Evolutionary conservation across 2,329 filamentous ascomycete species (phyloP), one percentile per base, ranked within the genome.

Genomic region (Penicillium occitanis): DNA sequence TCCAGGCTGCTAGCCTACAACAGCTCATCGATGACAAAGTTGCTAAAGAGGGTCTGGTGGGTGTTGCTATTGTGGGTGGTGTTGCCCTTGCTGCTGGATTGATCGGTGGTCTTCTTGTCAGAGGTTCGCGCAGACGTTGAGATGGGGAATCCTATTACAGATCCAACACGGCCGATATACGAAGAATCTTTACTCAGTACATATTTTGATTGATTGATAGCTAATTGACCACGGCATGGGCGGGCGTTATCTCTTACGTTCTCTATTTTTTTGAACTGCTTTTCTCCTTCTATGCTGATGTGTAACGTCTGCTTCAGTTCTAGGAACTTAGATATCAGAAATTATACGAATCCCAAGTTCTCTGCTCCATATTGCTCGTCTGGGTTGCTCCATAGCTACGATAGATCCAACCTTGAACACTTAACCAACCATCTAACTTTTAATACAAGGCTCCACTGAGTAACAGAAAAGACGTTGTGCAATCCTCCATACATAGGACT

Each of bases 21-120:
- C 86, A 89, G 55, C 82, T 98, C 77, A 96, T 99, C 73, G 94
- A 99, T 78, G 94, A 98, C 76, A 96, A 93, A 82, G 95, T 99
- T 68, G 91, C 93, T 65, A 96, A 90, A 83, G 95, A 99, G 80
- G 95, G 95, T 0, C 79, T 99, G 69, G 86, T 98, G 82, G 95
- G 95, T 53, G 93, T 97, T 66, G 95, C 95, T 51, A 98, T 99
- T 76, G 88, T 98, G 51, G 94, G 94, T 68, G 94, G 95, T 37
- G 87, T 98, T 65, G 93, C 94, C 63, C 90, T 98, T 68, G 94
- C 92, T 1, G 95, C 93, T 2, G 95, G 94, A n/a, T 88, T 97
- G 17, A 88, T 98, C 17, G 95, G 94, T 40, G 93, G 92, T 14
- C 87, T 98, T 74, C 78, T 99, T 69, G 86, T 98, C 76, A 90